Percentiles rank a stretch among this genome's conserved stretches.
Conservation (phyloP, 495 filamentous ascomycete species). For the Penicillium herquei region DNA sequence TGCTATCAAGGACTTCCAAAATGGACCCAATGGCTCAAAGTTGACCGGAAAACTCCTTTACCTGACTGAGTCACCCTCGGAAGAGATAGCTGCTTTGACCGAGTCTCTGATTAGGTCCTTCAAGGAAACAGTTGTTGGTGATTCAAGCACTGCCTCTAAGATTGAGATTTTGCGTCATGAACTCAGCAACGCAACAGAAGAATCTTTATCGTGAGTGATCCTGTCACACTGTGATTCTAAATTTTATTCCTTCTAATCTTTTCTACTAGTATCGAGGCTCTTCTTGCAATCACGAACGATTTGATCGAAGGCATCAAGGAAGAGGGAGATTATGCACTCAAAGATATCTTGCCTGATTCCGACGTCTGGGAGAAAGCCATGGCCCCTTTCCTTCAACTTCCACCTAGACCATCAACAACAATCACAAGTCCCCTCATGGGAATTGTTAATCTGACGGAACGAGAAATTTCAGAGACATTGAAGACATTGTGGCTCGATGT, state of each 20-base stretch:
- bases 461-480: slow-evolving; percentile 26
- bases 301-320: slow-evolving; percentile 41
- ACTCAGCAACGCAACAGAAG: slow-evolving; percentile 47
- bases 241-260: slow-evolving; percentile 1
- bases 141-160: slow-evolving; percentile 37
- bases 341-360: slow-evolving; percentile 48
- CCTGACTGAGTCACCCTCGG: slow-evolving; percentile 54
- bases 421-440: slow-evolving; percentile 72
- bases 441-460: slow-evolving; percentile 61
- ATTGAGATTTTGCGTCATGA: slow-evolving; percentile 52
- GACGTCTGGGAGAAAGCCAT: slow-evolving; percentile 54
- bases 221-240: not conserved
- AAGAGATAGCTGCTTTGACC: slow-evolving; percentile 52
- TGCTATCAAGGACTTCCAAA: slow-evolving; percentile 38
- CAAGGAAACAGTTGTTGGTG: slow-evolving; percentile 36
- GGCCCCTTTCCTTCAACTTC: slow-evolving; percentile 53
- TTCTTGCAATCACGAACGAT: slow-evolving; percentile 53
- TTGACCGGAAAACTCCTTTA: slow-evolving; percentile 56
- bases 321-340: slow-evolving; percentile 29
- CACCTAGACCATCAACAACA: slow-evolving; percentile 61
- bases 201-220: slow-evolving; percentile 52
- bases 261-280: slow-evolving; percentile 45
- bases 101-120: slow-evolving; percentile 41
- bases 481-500: slow-evolving; percentile 28
- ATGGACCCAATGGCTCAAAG: slow-evolving; percentile 47